Evolutionary conservation across 2,329 filamentous ascomycete species (phyloP).

Genomic region (Venturia oleaginea): DNA sequence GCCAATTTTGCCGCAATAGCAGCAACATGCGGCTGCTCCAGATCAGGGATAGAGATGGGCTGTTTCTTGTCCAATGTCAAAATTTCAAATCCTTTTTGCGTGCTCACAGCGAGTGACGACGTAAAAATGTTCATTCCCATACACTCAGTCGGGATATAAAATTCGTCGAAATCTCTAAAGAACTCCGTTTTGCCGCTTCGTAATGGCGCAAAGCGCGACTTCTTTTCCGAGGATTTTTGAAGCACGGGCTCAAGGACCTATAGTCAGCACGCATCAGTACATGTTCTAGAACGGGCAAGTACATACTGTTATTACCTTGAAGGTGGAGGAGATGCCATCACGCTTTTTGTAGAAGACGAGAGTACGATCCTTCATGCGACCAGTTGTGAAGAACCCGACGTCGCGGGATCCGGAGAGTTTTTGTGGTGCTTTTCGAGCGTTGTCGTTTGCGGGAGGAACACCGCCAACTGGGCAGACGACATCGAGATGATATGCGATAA

Average conservation of each 20-base stretch:
- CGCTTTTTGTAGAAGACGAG: conserved; percentile 96
- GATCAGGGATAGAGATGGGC: conserved; percentile 84
- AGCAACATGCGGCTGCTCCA: conserved; percentile 66
- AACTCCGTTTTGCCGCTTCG: conserved; percentile 75
- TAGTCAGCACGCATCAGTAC: conserved; percentile 11
- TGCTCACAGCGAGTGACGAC: conserved; percentile 83
- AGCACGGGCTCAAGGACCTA: conserved; percentile 89
- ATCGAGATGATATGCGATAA: conserved; percentile 91
- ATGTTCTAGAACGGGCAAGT: background rate
- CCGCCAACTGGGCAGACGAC: conserved; percentile 55
- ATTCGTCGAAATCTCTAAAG: conserved; percentile 97
- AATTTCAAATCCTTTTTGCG: conserved; percentile 87
- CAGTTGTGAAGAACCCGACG: conserved; percentile 92
- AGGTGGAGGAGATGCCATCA: conserved; percentile 83
- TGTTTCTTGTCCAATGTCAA: conserved; percentile 96
- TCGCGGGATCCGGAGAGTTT: conserved; percentile 80
- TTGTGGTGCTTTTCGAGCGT: conserved; percentile 75
- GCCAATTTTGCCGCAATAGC: conserved; percentile 79
- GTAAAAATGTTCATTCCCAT: conserved; percentile 95
- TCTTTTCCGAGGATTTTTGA: conserved; percentile 83
- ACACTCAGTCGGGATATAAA: conserved; percentile 94
- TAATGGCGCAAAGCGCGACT: conserved; percentile 50
- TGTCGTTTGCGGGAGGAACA: conserved; percentile 56
- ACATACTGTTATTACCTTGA: conserved; percentile 46
- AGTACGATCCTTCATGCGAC: conserved; percentile 92